phyloP scores from a whole-genome alignment of 2,329 filamentous ascomycete species.

The Cryphonectria nitschkei region DNA sequence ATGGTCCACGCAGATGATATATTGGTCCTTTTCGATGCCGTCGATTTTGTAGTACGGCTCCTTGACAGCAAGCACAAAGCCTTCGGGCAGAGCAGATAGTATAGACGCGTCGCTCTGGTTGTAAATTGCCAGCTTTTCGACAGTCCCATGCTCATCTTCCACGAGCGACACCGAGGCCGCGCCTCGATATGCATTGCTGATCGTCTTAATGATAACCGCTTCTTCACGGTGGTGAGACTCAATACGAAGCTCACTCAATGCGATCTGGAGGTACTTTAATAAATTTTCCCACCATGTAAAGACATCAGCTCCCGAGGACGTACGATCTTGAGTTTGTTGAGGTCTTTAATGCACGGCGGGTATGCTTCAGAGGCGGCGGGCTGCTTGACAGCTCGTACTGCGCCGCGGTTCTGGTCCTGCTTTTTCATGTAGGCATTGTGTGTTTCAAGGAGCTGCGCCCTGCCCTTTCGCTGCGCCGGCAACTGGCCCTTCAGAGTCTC shows the following conservation, averaged over 20 bases:
- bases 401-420: neutral
- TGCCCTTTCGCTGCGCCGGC: neutral
- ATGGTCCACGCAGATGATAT: neutral
- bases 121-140: conserved; percentile 44
- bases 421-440: neutral
- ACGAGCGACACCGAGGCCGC: conserved; percentile 42
- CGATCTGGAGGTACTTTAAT: neutral
- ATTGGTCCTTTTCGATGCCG: neutral
- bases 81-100: neutral
- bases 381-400: neutral
- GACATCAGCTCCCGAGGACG: neutral
- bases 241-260: neutral
- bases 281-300: neutral
- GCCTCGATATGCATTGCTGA: conserved; percentile 28
- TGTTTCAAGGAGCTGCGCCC: neutral
- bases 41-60: neutral
- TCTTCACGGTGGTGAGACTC: neutral
- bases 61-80: neutral
- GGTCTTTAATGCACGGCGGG: neutral
- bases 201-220: neutral
- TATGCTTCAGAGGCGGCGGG: neutral
- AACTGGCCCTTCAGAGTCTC: neutral
- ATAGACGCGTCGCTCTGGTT: conserved; percentile 40
- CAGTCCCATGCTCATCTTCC: conserved; percentile 42
- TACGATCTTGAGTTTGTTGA: neutral